Percentiles rank a stretch among this genome's conserved stretches.
These are phyloP conservation scores for Mycosarcoma maydis DNA, from an alignment of 1,284 basidiomycete genomes.

Conservation along the genomic window DNA sequence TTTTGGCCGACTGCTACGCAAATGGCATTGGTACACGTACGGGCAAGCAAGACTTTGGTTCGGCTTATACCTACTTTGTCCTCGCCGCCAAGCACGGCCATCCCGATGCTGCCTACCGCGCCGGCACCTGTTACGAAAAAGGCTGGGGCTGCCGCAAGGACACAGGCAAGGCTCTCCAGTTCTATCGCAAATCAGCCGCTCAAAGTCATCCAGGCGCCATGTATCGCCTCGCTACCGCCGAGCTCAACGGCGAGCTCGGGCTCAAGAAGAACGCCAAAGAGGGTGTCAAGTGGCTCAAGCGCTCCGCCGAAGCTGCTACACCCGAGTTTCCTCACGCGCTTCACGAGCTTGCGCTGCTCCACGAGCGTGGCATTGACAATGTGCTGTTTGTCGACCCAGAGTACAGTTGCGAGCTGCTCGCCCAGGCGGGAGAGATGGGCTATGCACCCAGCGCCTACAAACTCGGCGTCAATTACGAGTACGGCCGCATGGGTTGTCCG, in stretches of 20 bases:
- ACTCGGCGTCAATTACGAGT: slow-evolving; percentile 98
- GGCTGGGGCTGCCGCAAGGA: slow-evolving; percentile 97
- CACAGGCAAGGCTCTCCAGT: slow-evolving; percentile 87
- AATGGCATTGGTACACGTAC: slow-evolving; percentile 89
- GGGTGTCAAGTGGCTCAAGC: slow-evolving; percentile 97
- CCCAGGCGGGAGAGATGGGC: slow-evolving; percentile 92
- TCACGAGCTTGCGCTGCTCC: slow-evolving; percentile 91
- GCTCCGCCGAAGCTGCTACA: slow-evolving; percentile 80
- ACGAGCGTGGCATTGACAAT: slow-evolving; percentile 94
- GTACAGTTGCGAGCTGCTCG: slow-evolving; percentile 91
- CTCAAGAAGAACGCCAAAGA: slow-evolving; percentile 88
- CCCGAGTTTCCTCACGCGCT: slow-evolving; percentile 95
- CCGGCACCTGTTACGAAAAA: slow-evolving; percentile 97
- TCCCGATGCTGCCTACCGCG: slow-evolving; percentile 92
- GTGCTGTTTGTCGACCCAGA: slow-evolving; percentile 96
- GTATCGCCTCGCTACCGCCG: slow-evolving; percentile 94
- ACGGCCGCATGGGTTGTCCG: slow-evolving; percentile 98
- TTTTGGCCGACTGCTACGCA: slow-evolving; percentile 95
- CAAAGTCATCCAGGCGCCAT: slow-evolving; percentile 92
- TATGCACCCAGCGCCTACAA: slow-evolving; percentile 96
- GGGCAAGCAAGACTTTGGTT: slow-evolving; percentile 92
- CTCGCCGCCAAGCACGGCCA: slow-evolving; percentile 98
- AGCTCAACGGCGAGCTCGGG: slow-evolving; percentile 93
- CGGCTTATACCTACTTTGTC: slow-evolving; percentile 93
- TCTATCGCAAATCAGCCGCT: slow-evolving; percentile 89